These are phyloP conservation scores for Aspergillus ostianus DNA, from an alignment of 495 filamentous ascomycete genomes.

Conservation along the genomic window DNA sequence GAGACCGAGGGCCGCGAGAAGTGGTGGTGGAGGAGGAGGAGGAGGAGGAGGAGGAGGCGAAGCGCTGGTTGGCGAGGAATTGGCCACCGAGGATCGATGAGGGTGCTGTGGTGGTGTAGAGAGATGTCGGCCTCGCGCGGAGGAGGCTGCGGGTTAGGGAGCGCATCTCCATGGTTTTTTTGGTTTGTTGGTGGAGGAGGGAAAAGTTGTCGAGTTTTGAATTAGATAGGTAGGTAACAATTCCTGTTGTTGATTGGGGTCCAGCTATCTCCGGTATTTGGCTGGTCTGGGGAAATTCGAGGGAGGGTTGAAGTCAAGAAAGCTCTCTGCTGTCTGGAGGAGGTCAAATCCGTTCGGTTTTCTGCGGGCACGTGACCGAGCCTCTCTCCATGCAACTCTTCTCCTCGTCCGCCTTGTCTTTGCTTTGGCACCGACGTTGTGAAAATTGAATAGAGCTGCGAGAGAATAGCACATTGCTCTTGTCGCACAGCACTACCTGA, in stretches of 20 bases:
- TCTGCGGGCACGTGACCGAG: background rate
- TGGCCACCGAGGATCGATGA: conserved; percentile 6
- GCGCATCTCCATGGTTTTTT: conserved; percentile 34
- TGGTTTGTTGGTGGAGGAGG: conserved; percentile 11
- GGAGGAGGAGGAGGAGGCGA: conserved; percentile 23
- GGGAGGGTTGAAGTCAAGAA: background rate
- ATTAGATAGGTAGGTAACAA: background rate
- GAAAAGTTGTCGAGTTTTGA: background rate
- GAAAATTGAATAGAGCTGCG: background rate
- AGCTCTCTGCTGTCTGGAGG: background rate
- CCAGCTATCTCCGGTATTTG: background rate
- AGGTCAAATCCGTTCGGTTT: background rate
- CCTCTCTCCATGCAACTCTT: background rate
- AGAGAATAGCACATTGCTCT: background rate
- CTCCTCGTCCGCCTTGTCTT: background rate
- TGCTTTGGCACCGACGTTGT: too few relatives aligned
- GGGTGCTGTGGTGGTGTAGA: conserved; percentile 21
- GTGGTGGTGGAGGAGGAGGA: conserved; percentile 9
- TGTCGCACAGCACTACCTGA: background rate
- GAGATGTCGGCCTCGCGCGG: conserved; percentile 33
- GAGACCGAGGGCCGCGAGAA: background rate
- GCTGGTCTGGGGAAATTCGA: background rate
- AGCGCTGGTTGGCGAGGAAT: conserved; percentile 9
- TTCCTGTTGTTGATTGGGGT: background rate
- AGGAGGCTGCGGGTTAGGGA: conserved; percentile 36